Evolutionary conservation across 2,329 filamentous ascomycete genomes (phyloP).

Genomic region (Fusarium xyrophilum): DNA sequence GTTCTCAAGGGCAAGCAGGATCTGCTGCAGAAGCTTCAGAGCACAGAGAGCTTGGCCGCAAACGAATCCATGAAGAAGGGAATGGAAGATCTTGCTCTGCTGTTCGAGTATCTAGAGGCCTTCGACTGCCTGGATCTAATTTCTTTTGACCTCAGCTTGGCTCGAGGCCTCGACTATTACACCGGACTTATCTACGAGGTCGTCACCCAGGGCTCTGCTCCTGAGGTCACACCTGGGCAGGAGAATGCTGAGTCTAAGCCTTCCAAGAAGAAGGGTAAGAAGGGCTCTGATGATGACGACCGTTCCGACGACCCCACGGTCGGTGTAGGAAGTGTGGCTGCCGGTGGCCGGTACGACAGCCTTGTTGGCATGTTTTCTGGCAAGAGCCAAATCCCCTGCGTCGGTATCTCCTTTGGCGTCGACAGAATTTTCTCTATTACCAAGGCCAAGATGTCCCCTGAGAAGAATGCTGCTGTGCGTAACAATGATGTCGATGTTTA

Average conservation of each 20-base stretch:
- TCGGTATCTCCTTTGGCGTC: slow-evolving; percentile 84
- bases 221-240: slow-evolving; percentile 49
- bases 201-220: slow-evolving; percentile 79
- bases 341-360: slow-evolving; percentile 90
- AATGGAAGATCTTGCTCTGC: slow-evolving; percentile 77
- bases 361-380: slow-evolving; percentile 93
- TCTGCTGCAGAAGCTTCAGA: slow-evolving; percentile 72
- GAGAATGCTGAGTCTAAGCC: slow-evolving; percentile 48
- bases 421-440: slow-evolving; percentile 95
- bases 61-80: slow-evolving; percentile 82
- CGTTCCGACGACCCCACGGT: slow-evolving; percentile 79
- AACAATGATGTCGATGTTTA: slow-evolving; percentile 84
- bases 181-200: slow-evolving; percentile 92
- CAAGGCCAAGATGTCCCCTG: slow-evolving; percentile 73
- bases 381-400: slow-evolving; percentile 75
- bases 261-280: slow-evolving; percentile 59
- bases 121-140: slow-evolving; percentile 76
- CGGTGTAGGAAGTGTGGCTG: slow-evolving; percentile 86
- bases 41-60: slow-evolving; percentile 70
- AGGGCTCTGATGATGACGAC: slow-evolving; percentile 65
- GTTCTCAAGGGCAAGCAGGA: slow-evolving; percentile 76
- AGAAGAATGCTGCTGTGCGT: slow-evolving; percentile 58
- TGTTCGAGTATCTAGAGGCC: slow-evolving; percentile 82
- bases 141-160: slow-evolving; percentile 89
- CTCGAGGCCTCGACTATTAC: slow-evolving; percentile 91